Evolutionary conservation across 2,329 filamentous ascomycete species (phyloP), one percentile per base, ranked within the genome.

Genomic region (Cladosporium sphaerospermum): DNA sequence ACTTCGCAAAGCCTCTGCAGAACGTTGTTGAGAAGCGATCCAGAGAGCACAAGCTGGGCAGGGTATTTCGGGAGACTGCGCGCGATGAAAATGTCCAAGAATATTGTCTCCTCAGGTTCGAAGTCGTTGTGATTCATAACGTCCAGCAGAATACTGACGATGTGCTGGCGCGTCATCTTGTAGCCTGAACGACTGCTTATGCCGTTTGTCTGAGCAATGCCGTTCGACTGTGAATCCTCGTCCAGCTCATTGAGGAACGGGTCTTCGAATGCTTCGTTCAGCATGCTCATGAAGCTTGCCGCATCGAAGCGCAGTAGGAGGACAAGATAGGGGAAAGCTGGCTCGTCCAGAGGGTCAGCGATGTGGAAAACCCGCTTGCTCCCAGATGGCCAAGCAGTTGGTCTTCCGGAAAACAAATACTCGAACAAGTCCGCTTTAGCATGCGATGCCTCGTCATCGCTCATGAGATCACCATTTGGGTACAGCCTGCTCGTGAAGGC

Each of bases 251-350:
- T 99, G 52, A 99, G 74, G 62, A 96, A 99, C 0, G 85, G 78
- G 64, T 99, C 92, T 67, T 99, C 93, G 62, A 99, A 99, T 1
- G 92, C 93, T 69, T 99, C 95, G 61, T 99, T 99, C 39, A 99
- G 74, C 62, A 92, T 89, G 67, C 91, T 97, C 73, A 99, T 80
- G 61, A 97, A 95, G 68, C 89, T 96, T 1, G 90, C 83, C 0
- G 91, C 84, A 68, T 97, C 90, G 60, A 95, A 96, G 57, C 88
- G 84, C 43, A 99, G 78, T 45, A 99, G 84, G 61, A 89, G 80
- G 40, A 86, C 82, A 13, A 99, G 78, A 64, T 95, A 92, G 0
- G 89, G 87, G 64, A 96, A 97, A 0, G 88, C 84, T 0, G 86
- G 86, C 61, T 92, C 84, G 4, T 79, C 71, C 1, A 75, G 73